These are phyloP conservation scores for Litsea cubeba DNA, from an alignment of 164 flowering plant species.

Conservation along the genomic window DNA sequence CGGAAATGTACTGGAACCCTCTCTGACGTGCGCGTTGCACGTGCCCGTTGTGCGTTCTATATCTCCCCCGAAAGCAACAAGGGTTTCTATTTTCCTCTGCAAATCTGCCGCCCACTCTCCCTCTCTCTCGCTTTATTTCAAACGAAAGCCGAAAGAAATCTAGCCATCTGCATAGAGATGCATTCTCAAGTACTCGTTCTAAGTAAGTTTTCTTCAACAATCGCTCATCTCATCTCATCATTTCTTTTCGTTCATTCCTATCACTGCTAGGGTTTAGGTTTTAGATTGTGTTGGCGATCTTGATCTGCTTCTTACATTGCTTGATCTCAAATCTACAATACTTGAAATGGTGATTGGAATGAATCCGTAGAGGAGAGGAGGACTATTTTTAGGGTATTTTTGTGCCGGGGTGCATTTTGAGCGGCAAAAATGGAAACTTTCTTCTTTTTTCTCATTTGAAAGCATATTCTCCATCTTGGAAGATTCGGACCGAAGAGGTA, in stretches of 20 bases:
- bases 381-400: not conserved
- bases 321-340: not conserved
- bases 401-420: too few species aligned
- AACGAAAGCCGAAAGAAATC: too few species aligned
- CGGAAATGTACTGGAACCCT: too few species aligned
- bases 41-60: too few species aligned
- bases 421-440: too few species aligned
- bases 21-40: too few species aligned
- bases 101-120: not conserved
- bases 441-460: too few species aligned
- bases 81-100: not conserved
- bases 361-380: not conserved
- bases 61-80: not conserved
- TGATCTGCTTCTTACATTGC: not conserved
- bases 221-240: not conserved
- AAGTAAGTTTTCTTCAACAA: conserved; percentile 35
- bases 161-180: conserved; percentile 31
- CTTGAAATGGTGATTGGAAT: not conserved
- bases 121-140: not conserved
- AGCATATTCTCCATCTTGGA: too few species aligned
- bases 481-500: too few species aligned
- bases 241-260: not conserved
- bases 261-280: not conserved
- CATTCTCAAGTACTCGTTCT: conserved; percentile 68
- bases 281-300: not conserved